phyloP scores from a whole-genome alignment of 805 yeast genomes.

The Saccharomycopsis babjevae region DNA sequence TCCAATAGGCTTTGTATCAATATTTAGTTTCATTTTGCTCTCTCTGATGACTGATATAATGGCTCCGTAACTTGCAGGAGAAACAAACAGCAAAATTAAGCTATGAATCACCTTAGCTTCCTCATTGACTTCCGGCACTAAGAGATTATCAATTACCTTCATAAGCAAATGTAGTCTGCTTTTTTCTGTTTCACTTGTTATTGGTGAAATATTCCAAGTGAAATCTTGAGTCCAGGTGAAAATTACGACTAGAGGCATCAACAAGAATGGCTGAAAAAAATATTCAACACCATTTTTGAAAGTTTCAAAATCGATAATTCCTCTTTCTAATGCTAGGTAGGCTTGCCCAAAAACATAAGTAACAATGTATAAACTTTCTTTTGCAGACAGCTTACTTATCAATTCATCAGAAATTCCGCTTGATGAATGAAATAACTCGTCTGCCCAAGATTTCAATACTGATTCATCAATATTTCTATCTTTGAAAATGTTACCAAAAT shows the following conservation, averaged over 20 bases:
- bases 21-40: background rate
- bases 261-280: constrained; percentile 69
- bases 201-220: constrained; percentile 26
- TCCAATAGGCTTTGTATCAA: background rate
- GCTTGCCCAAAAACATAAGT: constrained; percentile 72
- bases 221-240: constrained; percentile 39
- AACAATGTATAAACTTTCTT: constrained; percentile 57
- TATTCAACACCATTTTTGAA: constrained; percentile 77
- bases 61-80: constrained; percentile 8
- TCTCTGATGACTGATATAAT: background rate
- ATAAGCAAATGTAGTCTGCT: constrained; percentile 28
- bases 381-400: constrained; percentile 52
- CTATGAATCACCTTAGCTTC: constrained; percentile 17
- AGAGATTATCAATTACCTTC: constrained; percentile 30
- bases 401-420: constrained; percentile 81
- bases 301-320: constrained; percentile 46
- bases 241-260: constrained; percentile 45
- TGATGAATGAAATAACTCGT: constrained; percentile 64
- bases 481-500: constrained; percentile 10
- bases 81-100: constrained; percentile 9
- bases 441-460: constrained; percentile 60
- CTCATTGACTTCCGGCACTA: constrained; percentile 29
- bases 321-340: constrained; percentile 45
- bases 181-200: constrained; percentile 22
- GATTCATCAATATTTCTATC: constrained; percentile 15